Percentiles rank a stretch among this genome's conserved stretches.
phyloP scores from a whole-genome alignment of 331 rosid species.

The Quercus lobata region DNA sequence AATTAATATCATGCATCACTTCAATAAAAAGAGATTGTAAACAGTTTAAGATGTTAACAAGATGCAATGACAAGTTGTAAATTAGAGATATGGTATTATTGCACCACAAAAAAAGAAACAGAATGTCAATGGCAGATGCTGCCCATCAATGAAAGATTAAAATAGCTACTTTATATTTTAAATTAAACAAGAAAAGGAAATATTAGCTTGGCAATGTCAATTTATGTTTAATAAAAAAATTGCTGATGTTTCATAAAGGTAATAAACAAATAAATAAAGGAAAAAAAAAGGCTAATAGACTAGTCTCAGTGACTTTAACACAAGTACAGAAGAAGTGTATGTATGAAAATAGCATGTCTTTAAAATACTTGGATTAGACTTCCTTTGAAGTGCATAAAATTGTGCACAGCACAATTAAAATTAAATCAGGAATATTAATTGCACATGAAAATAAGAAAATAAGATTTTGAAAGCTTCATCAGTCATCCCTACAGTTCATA shows the following conservation, averaged over 20 bases:
- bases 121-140: not conserved
- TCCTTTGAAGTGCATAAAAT: not conserved
- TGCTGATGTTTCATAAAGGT: not conserved
- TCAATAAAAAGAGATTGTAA: not conserved
- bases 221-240: not conserved
- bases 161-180: not conserved
- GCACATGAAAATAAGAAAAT: not conserved
- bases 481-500: constrained; percentile 8
- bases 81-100: not conserved
- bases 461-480: not conserved
- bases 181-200: not conserved
- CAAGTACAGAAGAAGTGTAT: not conserved
- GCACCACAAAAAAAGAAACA: not conserved
- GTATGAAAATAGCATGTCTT: not conserved
- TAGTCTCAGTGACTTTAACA: not conserved
- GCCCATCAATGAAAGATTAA: not conserved
- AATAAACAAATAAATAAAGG: not conserved
- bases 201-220: not conserved
- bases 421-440: not conserved
- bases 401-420: not conserved
- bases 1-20: not conserved
- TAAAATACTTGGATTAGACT: not conserved
- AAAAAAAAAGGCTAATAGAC: not conserved
- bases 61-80: not conserved
- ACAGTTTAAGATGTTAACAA: not conserved